Evolutionary conservation across 78 protist species (phyloP).

Genomic region (Speleostelium caveatum): DNA sequence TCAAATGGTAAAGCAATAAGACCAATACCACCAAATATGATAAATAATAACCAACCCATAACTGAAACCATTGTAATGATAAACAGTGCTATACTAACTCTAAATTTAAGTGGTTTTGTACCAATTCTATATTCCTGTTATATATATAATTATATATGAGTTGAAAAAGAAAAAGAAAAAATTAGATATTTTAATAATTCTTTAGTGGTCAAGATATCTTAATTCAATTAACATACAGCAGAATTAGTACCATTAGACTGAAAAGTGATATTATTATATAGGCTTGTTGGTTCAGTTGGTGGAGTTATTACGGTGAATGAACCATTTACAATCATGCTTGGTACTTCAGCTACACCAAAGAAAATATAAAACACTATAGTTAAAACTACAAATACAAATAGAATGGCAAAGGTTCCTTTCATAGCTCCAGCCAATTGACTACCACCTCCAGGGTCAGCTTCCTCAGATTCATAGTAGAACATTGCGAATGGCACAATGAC

Average conservation of each 20-base stretch:
- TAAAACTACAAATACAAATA: conserved; percentile 44
- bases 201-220: too few species aligned
- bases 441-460: conserved; percentile 78
- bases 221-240: too few species aligned
- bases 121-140: not conserved
- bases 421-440: conserved; percentile 66
- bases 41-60: conserved; percentile 88
- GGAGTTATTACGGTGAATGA: not conserved
- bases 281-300: not conserved
- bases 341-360: conserved; percentile 78
- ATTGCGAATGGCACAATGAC: conserved; percentile 91
- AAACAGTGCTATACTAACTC: conserved; percentile 80
- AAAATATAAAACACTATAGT: conserved; percentile 30
- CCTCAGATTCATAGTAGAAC: conserved; percentile 92
- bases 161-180: too few species aligned
- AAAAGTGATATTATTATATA: too few species aligned
- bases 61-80: conserved; percentile 82
- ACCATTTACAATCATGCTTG: conserved; percentile 21
- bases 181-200: too few species aligned
- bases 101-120: conserved; percentile 32
- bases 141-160: too few species aligned
- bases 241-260: not conserved
- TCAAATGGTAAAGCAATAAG: conserved; percentile 90
- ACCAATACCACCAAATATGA: conserved; percentile 93
- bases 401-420: conserved; percentile 44